Percentiles rank a stretch among this genome's conserved stretches.
phyloP scores from a whole-genome alignment of 208 protist genomes.

The Leishmania arabica region DNA sequence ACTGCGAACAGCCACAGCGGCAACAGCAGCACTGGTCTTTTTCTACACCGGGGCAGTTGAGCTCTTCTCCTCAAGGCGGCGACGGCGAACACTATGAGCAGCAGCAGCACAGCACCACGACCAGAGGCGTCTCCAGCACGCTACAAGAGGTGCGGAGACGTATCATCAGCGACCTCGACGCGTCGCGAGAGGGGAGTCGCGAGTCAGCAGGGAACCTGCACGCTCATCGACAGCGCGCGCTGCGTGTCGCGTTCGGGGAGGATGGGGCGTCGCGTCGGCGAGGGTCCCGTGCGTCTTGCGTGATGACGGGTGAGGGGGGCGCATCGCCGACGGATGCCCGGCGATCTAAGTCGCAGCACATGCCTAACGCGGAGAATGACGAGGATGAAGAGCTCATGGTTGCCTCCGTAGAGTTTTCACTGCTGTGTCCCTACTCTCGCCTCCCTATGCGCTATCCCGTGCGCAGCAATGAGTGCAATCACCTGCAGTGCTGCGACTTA shows the following conservation, averaged over 20 bases:
- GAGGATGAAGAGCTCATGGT: slow-evolving; percentile 65
- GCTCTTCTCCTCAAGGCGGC: not conserved
- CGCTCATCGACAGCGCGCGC: slow-evolving; percentile 59
- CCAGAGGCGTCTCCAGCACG: slow-evolving; percentile 30
- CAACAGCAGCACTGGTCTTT: slow-evolving; percentile 24
- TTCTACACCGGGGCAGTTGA: not conserved
- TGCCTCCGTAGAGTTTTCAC: slow-evolving; percentile 85
- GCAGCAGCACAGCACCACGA: slow-evolving; percentile 1
- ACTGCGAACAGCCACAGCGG: not conserved
- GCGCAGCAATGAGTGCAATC: slow-evolving; percentile 74
- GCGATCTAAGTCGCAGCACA: slow-evolving; percentile 10
- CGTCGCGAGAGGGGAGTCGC: slow-evolving; percentile 25
- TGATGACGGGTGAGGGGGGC: not conserved
- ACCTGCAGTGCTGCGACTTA: slow-evolving; percentile 92
- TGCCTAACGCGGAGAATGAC: slow-evolving; percentile 15
- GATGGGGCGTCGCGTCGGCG: slow-evolving; percentile 15
- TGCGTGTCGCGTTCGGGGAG: slow-evolving; percentile 69
- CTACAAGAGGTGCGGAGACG: slow-evolving; percentile 50
- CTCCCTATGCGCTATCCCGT: slow-evolving; percentile 66
- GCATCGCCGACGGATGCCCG: not conserved
- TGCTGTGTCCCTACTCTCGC: slow-evolving; percentile 86
- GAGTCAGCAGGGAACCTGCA: slow-evolving; percentile 33
- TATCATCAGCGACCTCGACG: slow-evolving; percentile 57
- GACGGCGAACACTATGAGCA: not conserved
- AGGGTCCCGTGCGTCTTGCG: not conserved